Conservation (phyloP, 1,139 yeast species). For the Nakaseomyces bracarensis region DNA sequence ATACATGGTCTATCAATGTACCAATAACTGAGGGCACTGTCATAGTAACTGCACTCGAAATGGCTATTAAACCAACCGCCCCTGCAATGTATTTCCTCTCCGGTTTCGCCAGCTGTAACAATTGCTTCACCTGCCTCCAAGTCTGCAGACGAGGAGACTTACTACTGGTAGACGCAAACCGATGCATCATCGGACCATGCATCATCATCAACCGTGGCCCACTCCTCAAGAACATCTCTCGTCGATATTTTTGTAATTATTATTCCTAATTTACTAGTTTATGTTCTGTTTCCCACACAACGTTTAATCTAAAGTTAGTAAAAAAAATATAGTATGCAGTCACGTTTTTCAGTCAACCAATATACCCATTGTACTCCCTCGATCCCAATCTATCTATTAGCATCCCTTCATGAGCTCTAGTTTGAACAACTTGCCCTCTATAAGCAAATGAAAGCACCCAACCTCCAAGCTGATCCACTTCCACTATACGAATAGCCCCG, state of each 20-base stretch:
- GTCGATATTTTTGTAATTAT: neutral
- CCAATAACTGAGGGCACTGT: constrained; percentile 78
- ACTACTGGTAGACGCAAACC: neutral
- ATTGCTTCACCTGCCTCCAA: constrained; percentile 10
- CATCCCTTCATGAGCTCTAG: no score
- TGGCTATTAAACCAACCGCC: constrained; percentile 55
- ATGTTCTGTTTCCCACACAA: neutral
- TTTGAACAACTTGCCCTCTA: no score
- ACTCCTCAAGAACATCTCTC: neutral
- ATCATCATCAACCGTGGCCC: neutral
- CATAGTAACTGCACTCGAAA: constrained; percentile 62
- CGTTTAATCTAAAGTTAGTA: no score
- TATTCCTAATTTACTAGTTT: neutral
- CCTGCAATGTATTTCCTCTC: constrained; percentile 44
- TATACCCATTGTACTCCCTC: no score
- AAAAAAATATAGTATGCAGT: no score
- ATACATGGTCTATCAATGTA: constrained; percentile 54
- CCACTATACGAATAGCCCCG: no score
- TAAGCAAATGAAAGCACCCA: no score
- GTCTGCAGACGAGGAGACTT: neutral
- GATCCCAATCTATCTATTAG: no score
- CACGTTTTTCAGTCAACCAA: no score
- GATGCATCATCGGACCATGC: neutral
- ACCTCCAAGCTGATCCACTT: no score
- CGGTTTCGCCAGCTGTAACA: constrained; percentile 44